A percentile compares a stretch with the other conserved stretches of the same genome.
Evolutionary conservation across 306 rosid genomes (phyloP).

Genomic region (Senna siamea): DNA sequence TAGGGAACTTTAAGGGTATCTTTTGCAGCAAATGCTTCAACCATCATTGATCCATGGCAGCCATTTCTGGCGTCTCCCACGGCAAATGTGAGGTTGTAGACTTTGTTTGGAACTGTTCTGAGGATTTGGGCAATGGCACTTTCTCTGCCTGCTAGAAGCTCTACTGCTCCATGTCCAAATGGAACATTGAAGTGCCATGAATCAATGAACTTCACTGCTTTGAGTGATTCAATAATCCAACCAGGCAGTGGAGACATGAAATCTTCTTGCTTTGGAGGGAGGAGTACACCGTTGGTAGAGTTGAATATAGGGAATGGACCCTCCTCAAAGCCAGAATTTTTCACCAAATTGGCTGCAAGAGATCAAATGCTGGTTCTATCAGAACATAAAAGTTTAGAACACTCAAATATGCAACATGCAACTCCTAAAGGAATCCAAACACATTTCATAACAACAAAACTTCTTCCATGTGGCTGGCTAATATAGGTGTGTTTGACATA

Average conservation of each 20-base stretch:
- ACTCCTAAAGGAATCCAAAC: neutral
- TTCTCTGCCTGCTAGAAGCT: slow-evolving; percentile 93
- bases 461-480: neutral
- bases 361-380: neutral
- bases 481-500: neutral
- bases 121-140: slow-evolving; percentile 86
- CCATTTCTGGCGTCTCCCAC: slow-evolving; percentile 90
- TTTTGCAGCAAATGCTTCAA: slow-evolving; percentile 87
- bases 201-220: slow-evolving; percentile 82
- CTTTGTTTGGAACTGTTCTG: slow-evolving; percentile 63
- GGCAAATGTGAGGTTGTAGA: slow-evolving; percentile 66
- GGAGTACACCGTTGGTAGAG: slow-evolving; percentile 81
- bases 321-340: slow-evolving; percentile 79
- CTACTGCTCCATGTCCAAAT: slow-evolving; percentile 68
- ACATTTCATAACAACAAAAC: slow-evolving; percentile 9
- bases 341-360: slow-evolving; percentile 77
- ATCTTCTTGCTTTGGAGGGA: slow-evolving; percentile 90
- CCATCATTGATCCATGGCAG: slow-evolving; percentile 93
- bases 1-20: slow-evolving; percentile 78
- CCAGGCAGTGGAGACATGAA: slow-evolving; percentile 85
- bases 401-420: neutral
- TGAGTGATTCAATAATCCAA: slow-evolving; percentile 93
- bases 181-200: slow-evolving; percentile 48
- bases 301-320: slow-evolving; percentile 83
- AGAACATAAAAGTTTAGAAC: slow-evolving; percentile 7